These are phyloP conservation scores for Hygrophorus pudorinus DNA, from an alignment of 768 basidiomycete genomes.

Conservation along the genomic window DNA sequence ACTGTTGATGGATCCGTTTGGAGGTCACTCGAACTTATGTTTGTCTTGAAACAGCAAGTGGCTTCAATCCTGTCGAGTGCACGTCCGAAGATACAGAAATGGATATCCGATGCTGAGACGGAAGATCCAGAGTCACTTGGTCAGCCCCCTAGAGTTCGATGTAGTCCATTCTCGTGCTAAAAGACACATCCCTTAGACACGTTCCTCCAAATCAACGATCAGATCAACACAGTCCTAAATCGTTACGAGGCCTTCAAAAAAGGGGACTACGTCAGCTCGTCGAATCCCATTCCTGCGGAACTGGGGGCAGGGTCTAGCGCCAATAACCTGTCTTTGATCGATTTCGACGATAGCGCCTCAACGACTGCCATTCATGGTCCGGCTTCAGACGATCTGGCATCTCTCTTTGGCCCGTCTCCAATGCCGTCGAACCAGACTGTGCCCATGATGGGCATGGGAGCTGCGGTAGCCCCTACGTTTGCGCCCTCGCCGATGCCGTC, in stretches of 20 bases:
- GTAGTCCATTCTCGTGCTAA: background rate
- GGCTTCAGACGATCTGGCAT: conserved; percentile 46
- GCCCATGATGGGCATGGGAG: conserved; percentile 13
- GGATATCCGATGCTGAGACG: conserved; percentile 89
- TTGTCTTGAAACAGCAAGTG: conserved; percentile 59
- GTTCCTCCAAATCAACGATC: conserved; percentile 93
- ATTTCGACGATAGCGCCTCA: conserved; percentile 50
- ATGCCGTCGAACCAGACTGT: conserved; percentile 4
- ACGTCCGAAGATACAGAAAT: conserved; percentile 92
- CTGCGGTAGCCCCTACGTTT: conserved; percentile 4
- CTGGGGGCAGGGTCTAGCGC: conserved; percentile 26
- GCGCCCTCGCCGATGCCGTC: background rate
- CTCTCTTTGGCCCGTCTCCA: conserved; percentile 36
- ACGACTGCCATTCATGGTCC: conserved; percentile 16
- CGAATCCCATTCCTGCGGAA: conserved; percentile 61
- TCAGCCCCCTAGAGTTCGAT: conserved; percentile 23
- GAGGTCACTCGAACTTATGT: conserved; percentile 4
- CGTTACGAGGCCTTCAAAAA: conserved; percentile 91
- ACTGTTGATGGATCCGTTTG: conserved; percentile 7
- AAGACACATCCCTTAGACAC: conserved; percentile 46
- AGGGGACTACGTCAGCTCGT: conserved; percentile 70
- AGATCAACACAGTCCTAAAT: conserved; percentile 85
- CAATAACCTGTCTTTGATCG: conserved; percentile 52
- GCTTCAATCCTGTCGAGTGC: conserved; percentile 71
- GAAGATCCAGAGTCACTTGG: conserved; percentile 88